These are phyloP conservation scores for Solanum hybrid DNA, from an alignment of 305 asterid genomes.

Conservation along the genomic window DNA sequence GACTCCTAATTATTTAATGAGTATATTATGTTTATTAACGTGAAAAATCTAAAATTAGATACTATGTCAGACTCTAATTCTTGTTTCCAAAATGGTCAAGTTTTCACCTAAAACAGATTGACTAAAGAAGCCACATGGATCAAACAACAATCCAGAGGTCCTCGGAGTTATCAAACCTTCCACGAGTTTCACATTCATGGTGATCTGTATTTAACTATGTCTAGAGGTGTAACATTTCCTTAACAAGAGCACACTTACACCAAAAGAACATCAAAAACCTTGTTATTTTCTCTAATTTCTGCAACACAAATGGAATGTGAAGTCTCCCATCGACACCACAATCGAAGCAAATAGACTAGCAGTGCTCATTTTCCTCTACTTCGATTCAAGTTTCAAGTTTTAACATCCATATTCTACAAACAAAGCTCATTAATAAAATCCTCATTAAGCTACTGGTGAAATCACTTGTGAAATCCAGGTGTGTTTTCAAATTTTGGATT, in stretches of 20 bases:
- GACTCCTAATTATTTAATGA: neutral
- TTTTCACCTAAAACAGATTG: neutral
- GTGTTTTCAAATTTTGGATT: neutral
- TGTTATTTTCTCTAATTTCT: neutral
- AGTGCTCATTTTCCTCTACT: neutral
- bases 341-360: neutral
- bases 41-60: neutral
- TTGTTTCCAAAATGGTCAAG: neutral
- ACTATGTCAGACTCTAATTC: neutral
- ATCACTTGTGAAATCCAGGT: neutral
- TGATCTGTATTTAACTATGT: neutral
- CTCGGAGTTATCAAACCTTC: neutral
- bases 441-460: neutral
- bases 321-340: neutral
- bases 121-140: neutral
- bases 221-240: neutral
- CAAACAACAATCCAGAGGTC: neutral
- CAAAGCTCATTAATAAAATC: neutral
- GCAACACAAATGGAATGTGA: neutral
- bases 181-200: neutral
- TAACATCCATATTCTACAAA: neutral
- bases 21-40: neutral
- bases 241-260: neutral
- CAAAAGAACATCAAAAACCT: neutral
- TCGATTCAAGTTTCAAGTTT: neutral